Evolutionary conservation across 164 flowering plant species (phyloP).

Genomic region (Dillenia suffruticosa): DNA sequence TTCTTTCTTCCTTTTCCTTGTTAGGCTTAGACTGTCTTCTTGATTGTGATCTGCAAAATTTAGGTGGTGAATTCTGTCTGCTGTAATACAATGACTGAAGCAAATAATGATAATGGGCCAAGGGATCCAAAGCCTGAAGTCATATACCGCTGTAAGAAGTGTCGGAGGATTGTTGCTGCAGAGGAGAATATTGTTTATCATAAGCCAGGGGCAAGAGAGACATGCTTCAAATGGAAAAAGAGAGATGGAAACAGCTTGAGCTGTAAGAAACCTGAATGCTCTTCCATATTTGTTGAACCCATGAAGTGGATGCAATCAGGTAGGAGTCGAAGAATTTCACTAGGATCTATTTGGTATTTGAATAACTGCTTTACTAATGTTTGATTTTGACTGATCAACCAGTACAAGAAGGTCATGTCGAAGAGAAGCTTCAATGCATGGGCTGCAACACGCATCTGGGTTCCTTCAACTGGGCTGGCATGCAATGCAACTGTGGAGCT

Average conservation of each 20-base stretch:
- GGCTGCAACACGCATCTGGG: constrained; percentile 81
- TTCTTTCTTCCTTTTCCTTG: too few relatives aligned
- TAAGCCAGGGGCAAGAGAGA: constrained; percentile 61
- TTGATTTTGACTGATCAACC: constrained; percentile 7
- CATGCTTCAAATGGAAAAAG: constrained; percentile 72
- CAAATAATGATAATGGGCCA: too few relatives aligned
- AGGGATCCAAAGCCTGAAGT: constrained; percentile 30
- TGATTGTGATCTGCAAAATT: too few relatives aligned
- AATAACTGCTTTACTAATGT: neutral
- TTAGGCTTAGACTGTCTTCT: too few relatives aligned
- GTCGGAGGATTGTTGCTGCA: constrained; percentile 72
- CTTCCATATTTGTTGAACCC: constrained; percentile 83
- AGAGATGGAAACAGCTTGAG: constrained; percentile 31
- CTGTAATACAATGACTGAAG: too few relatives aligned
- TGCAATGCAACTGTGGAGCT: constrained; percentile 87
- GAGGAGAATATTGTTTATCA: constrained; percentile 60
- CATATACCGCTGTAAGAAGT: constrained; percentile 73
- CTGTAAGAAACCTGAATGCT: constrained; percentile 44
- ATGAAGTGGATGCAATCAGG: constrained; percentile 90
- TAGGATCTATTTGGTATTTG: too few relatives aligned
- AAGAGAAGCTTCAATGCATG: constrained; percentile 63
- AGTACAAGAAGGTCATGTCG: constrained; percentile 68
- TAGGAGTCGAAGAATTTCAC: constrained; percentile 4
- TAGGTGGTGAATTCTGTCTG: too few relatives aligned
- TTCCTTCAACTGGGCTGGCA: constrained; percentile 80